These are phyloP conservation scores for Aleurites moluccanus DNA, from an alignment of 441 rosid genomes.

Conservation along the genomic window DNA sequence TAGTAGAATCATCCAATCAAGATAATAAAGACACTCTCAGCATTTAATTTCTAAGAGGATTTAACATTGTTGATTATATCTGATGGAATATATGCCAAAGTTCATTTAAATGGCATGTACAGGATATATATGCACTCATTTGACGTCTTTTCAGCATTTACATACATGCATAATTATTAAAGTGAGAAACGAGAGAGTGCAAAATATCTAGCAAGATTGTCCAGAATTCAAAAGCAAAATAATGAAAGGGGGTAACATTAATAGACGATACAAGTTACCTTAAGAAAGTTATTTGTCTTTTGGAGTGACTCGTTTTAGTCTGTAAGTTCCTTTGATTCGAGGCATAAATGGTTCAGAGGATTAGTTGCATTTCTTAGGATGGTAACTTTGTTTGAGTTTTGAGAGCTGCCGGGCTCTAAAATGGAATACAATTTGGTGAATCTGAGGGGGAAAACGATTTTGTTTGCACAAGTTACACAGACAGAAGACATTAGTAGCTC, in stretches of 20 bases:
- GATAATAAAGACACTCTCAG: no score
- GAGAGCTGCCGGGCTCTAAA: neutral
- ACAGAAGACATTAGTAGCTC: neutral
- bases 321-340: neutral
- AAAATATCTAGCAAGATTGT: neutral
- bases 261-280: neutral
- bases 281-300: neutral
- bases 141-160: neutral
- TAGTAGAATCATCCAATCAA: neutral
- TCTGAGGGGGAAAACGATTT: neutral
- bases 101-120: neutral
- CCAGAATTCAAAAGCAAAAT: neutral
- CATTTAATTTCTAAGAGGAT: no score
- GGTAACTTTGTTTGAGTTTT: neutral
- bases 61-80: neutral
- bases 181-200: no score
- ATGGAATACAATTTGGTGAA: neutral
- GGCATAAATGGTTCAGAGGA: neutral
- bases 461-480: neutral
- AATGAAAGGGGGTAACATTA: neutral
- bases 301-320: neutral
- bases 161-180: neutral
- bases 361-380: neutral
- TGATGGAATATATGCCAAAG: neutral
- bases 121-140: neutral